phyloP scores from a whole-genome alignment of 805 yeast genomes.

The Candida khao-thaluensis region DNA sequence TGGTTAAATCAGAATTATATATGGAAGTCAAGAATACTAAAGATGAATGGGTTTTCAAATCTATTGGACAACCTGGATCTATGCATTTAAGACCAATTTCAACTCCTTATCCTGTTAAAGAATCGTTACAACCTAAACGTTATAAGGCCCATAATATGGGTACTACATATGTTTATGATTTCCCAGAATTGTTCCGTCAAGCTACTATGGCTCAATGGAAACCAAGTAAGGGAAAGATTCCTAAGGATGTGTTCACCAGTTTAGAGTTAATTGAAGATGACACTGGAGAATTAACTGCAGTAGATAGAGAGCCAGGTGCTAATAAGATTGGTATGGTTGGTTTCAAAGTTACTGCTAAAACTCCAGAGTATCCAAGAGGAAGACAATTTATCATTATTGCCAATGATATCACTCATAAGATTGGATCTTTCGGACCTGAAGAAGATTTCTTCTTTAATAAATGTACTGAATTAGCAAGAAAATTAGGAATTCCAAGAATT shows the following conservation, averaged over 20 bases:
- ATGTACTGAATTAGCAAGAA: slow-evolving; percentile 89
- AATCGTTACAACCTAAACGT: slow-evolving; percentile 97
- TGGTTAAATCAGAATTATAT: slow-evolving; percentile 91
- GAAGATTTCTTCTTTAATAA: slow-evolving; percentile 91
- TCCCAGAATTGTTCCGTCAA: slow-evolving; percentile 98
- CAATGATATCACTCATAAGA: slow-evolving; percentile 94
- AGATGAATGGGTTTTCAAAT: slow-evolving; percentile 97
- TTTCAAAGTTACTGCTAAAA: slow-evolving; percentile 83
- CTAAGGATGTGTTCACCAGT: slow-evolving; percentile 74
- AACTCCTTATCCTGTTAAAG: slow-evolving; percentile 96
- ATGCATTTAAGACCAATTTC: slow-evolving; percentile 97
- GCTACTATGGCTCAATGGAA: slow-evolving; percentile 87
- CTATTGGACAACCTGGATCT: slow-evolving; percentile 90
- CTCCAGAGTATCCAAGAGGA: slow-evolving; percentile 96
- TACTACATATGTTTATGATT: slow-evolving; percentile 95
- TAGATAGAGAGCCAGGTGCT: slow-evolving; percentile 94
- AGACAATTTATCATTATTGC: slow-evolving; percentile 92
- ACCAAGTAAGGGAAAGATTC: slow-evolving; percentile 54
- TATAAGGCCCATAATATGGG: slow-evolving; percentile 98
- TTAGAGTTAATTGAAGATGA: slow-evolving; percentile 86
- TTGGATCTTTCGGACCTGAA: slow-evolving; percentile 97
- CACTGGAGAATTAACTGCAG: slow-evolving; percentile 76
- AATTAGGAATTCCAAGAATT: slow-evolving; percentile 90
- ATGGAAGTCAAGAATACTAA: slow-evolving; percentile 88
- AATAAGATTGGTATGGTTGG: slow-evolving; percentile 98